Evolutionary conservation across 306 rosid genomes (phyloP).

Genomic region (Medicago ruthenica): DNA sequence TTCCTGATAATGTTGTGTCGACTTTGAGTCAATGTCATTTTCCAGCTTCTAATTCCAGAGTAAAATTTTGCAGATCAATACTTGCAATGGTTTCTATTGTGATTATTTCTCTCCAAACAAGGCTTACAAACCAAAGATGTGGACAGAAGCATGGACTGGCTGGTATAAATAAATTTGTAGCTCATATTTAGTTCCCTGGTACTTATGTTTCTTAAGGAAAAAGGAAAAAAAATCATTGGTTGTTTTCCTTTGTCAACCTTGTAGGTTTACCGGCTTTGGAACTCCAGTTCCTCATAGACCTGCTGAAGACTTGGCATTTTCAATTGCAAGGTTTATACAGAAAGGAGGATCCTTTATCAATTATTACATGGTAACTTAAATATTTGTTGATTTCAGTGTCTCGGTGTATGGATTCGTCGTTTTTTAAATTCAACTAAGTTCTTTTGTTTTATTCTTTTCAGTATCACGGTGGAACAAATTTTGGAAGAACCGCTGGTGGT

Average conservation of each 20-base stretch:
- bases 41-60: slow-evolving; percentile 37
- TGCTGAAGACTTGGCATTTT: slow-evolving; percentile 91
- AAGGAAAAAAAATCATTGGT: not conserved
- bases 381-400: slow-evolving; percentile 29
- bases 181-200: slow-evolving; percentile 36
- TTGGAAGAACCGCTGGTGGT: slow-evolving; percentile 99
- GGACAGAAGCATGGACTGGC: slow-evolving; percentile 99
- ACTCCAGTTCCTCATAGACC: slow-evolving; percentile 94
- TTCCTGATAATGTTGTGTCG: slow-evolving; percentile 15
- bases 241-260: slow-evolving; percentile 29
- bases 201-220: slow-evolving; percentile 11
- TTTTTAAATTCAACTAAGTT: slow-evolving; percentile 34
- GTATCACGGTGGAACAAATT: slow-evolving; percentile 99
- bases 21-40: slow-evolving; percentile 11
- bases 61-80: slow-evolving; percentile 67
- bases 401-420: not conserved
- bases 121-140: slow-evolving; percentile 97
- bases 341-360: slow-evolving; percentile 92
- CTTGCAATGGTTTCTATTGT: slow-evolving; percentile 97
- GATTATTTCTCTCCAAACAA: slow-evolving; percentile 94
- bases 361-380: slow-evolving; percentile 83
- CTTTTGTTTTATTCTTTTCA: slow-evolving; percentile 46
- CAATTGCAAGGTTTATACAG: slow-evolving; percentile 94
- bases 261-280: slow-evolving; percentile 94
- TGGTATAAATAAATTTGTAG: slow-evolving; percentile 59